These are phyloP conservation scores for Pichia sp. DNA, from an alignment of 1,139 yeast species.

Conservation along the genomic window DNA sequence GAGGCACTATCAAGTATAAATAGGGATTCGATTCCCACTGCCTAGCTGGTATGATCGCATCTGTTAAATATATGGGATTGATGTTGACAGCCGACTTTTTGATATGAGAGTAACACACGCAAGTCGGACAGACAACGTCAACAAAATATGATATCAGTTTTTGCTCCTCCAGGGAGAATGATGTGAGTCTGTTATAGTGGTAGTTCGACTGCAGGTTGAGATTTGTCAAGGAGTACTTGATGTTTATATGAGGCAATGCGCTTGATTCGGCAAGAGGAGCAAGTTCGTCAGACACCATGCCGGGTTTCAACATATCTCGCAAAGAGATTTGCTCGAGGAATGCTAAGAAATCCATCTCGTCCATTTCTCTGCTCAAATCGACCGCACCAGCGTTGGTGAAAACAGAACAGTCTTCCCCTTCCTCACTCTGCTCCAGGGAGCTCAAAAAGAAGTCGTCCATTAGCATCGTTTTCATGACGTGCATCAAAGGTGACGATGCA, in stretches of 20 bases:
- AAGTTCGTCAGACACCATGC: neutral
- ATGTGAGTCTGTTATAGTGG: neutral
- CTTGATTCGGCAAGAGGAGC: neutral
- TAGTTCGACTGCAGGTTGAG: neutral
- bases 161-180: constrained; percentile 21
- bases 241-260: neutral
- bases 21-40: constrained; percentile 35
- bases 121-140: constrained; percentile 34
- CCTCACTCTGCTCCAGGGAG: neutral
- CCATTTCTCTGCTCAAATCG: no score
- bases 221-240: neutral
- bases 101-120: constrained; percentile 31
- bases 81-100: neutral
- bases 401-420: neutral
- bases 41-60: neutral
- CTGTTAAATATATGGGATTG: constrained; percentile 15
- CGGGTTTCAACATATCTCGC: neutral
- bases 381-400: no score
- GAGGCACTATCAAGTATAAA: constrained; percentile 35
- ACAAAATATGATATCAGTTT: constrained; percentile 33
- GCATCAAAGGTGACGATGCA: neutral
- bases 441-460: neutral
- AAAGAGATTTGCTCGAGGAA: neutral
- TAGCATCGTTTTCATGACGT: neutral
- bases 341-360: no score